A percentile compares a stretch with the other conserved stretches of the same genome.
Evolutionary conservation across 257 asterid species (phyloP).

Genomic region (Prunella vulgaris): DNA sequence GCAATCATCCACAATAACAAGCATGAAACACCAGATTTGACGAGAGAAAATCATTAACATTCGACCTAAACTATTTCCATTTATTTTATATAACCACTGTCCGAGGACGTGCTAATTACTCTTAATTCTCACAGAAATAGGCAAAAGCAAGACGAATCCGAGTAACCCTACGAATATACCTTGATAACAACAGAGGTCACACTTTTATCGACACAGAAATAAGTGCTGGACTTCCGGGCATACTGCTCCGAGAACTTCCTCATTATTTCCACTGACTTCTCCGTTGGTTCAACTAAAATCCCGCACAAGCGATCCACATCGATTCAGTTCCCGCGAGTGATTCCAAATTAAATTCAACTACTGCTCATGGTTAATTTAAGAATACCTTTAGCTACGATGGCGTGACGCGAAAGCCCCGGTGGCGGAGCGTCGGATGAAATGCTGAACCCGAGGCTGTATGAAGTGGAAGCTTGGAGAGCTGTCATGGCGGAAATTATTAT

Average conservation of each 20-base stretch:
- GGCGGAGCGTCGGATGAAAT: constrained; percentile 36
- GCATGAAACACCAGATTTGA: not conserved
- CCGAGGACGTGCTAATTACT: not conserved
- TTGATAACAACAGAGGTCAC: constrained; percentile 92
- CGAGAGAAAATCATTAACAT: constrained; percentile 3
- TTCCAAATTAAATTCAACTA: not conserved
- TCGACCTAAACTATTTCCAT: not conserved
- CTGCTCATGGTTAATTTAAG: not conserved
- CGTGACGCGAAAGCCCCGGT: constrained; percentile 35
- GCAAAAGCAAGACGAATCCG: not conserved
- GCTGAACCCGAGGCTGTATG: constrained; percentile 56
- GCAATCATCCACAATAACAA: not conserved
- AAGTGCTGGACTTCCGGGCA: constrained; percentile 82
- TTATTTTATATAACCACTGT: not conserved
- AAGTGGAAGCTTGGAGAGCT: constrained; percentile 72
- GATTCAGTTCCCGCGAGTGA: not conserved
- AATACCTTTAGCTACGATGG: constrained; percentile 47
- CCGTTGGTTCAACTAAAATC: constrained; percentile 73
- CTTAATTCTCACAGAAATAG: not conserved
- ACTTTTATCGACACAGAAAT: constrained; percentile 87
- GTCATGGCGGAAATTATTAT: constrained; percentile 41
- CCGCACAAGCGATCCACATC: constrained; percentile 11
- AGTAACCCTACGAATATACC: constrained; percentile 31
- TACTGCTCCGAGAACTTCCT: constrained; percentile 99
- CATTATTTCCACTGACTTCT: constrained; percentile 90